phyloP scores from a whole-genome alignment of 345 rosid genomes.

The Orychophragmus violaceus region DNA sequence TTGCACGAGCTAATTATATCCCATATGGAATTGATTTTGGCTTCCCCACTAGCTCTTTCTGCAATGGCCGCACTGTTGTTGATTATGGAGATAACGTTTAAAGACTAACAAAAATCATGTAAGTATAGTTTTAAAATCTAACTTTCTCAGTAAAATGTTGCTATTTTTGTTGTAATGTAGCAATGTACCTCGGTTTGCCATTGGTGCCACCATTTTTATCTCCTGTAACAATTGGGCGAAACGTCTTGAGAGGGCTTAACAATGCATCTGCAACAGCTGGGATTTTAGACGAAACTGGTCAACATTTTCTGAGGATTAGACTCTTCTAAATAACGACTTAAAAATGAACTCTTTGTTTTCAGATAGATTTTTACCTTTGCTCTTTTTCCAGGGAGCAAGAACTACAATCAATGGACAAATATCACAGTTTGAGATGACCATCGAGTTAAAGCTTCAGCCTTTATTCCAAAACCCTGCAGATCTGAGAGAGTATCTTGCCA shows the following conservation, averaged over 20 bases:
- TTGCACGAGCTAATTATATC: slow-evolving; percentile 31
- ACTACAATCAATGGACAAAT: slow-evolving; percentile 24
- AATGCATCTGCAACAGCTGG: slow-evolving; percentile 39
- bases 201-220: slow-evolving; percentile 33
- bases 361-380: neutral
- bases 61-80: slow-evolving; percentile 32
- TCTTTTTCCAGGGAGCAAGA: slow-evolving; percentile 29
- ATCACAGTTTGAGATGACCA: slow-evolving; percentile 28
- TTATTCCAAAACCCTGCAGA: slow-evolving; percentile 18
- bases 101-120: neutral
- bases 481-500: slow-evolving; percentile 21
- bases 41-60: slow-evolving; percentile 31
- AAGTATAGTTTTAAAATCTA: neutral
- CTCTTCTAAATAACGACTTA: neutral
- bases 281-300: slow-evolving; percentile 34
- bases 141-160: neutral
- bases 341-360: neutral
- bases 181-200: slow-evolving; percentile 22
- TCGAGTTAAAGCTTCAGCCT: slow-evolving; percentile 13
- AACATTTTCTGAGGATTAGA: slow-evolving; percentile 12
- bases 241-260: slow-evolving; percentile 17
- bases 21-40: slow-evolving; percentile 43
- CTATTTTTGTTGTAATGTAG: neutral
- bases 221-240: slow-evolving; percentile 16
- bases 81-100: slow-evolving; percentile 23